Base-by-base conservation (phyloP, 108 stramenopile genomes). In the Epithemia pelagica region DNA sequence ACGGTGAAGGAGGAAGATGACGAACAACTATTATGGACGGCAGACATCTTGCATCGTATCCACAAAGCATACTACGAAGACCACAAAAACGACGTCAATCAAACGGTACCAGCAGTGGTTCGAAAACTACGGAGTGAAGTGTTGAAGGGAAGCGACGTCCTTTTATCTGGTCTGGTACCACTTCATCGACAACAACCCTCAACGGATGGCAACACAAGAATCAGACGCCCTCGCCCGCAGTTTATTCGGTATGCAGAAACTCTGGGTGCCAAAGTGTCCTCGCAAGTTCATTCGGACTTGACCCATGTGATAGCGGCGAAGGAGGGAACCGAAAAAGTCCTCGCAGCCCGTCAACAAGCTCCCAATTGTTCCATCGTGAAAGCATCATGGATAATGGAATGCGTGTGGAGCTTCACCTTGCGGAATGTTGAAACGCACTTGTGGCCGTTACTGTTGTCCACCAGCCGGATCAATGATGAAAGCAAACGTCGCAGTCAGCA, bases 341-440 rank as follows among this genome's bases (percentile, higher is more conserved):
- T 74, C 31, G 71, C 79, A 23, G 92, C 89, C 10, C 68, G 89
- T 21, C 37, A 46, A 46, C 71, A 71, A 53, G 56, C 83, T 63
- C 88, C 83, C 21, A 85, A 85, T 2, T 90, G 89, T 67, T 68
- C 63, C 24, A 62, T 94, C 2, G 86, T 94, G 21, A 78, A 78
- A 56, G 59, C 79, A 0, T 69, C 80, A 28, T 94, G 92, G 92
- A 77, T 94, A 0, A 86, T 91, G 81, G 88, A 89, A 74, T 91
- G 90, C 59, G 84, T 78, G 53, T 88, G 91, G 88, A 85, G 82
- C 69, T 67, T 88, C 30, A 74, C 72, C 52, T 68, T 67, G 30
- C 63, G 91, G 58, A 66, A 82, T 70, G 74, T 46, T 46, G 37
- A 46, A 46, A 10, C 37, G 5, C 37, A 46, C 15, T 46, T 46